These are phyloP conservation scores for Aspergillus sparsus DNA, from an alignment of 495 filamentous ascomycete genomes.

Conservation along the genomic window DNA sequence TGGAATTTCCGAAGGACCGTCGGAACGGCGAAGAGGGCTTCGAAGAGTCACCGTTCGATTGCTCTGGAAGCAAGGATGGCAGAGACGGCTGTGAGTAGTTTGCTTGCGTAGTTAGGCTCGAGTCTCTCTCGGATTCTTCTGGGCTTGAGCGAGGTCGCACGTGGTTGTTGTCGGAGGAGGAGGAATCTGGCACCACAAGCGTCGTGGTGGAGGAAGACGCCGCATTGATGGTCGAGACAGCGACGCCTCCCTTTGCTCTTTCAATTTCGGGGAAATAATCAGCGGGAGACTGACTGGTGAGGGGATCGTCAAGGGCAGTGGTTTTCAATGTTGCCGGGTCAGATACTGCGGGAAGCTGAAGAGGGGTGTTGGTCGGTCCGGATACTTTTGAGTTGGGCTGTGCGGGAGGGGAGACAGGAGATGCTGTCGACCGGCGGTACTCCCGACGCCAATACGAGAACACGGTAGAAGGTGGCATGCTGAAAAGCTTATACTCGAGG, in stretches of 20 bases:
- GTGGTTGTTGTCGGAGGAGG: slow-evolving; percentile 32
- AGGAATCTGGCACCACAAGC: slow-evolving; percentile 28
- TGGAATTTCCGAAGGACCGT: slow-evolving; percentile 38
- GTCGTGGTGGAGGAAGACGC: slow-evolving; percentile 38
- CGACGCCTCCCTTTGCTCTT: slow-evolving; percentile 29
- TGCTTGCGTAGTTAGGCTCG: slow-evolving; percentile 28
- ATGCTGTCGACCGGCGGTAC: slow-evolving; percentile 44
- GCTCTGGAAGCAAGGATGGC: slow-evolving; percentile 27
- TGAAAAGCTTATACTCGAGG: slow-evolving; percentile 14
- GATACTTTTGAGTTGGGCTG: slow-evolving; percentile 27
- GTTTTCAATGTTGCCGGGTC: slow-evolving; percentile 33
- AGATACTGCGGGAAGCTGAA: slow-evolving; percentile 38
- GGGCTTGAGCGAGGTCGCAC: slow-evolving; percentile 40
- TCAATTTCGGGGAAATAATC: slow-evolving; percentile 32
- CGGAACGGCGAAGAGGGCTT: slow-evolving; percentile 44
- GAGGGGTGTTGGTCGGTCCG: slow-evolving; percentile 30
- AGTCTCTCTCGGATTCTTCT: slow-evolving; percentile 32
- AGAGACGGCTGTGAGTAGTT: slow-evolving; percentile 35
- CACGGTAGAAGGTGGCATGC: slow-evolving; percentile 47
- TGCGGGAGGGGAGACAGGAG: slow-evolving; percentile 34
- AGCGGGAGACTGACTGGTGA: slow-evolving; percentile 19
- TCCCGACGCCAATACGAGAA: slow-evolving; percentile 54
- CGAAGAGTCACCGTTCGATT: slow-evolving; percentile 34
- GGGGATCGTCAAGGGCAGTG: slow-evolving; percentile 23
- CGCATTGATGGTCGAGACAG: slow-evolving; percentile 26